Base-by-base conservation (phyloP, 345 rosid species). In the Gossypium bickii region DNA sequence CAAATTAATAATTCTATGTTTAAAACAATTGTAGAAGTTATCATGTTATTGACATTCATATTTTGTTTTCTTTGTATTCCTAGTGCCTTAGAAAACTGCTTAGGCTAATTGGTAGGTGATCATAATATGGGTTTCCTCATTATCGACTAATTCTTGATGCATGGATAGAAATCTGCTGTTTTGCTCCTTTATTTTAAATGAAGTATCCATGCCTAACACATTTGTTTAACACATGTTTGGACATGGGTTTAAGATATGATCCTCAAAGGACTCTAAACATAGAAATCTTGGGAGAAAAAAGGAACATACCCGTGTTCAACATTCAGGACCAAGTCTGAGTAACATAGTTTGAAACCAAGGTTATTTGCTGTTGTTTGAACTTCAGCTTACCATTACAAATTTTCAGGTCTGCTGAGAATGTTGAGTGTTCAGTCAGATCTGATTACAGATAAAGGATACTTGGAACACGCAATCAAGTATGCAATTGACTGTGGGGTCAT, bases 401-500 rank as follows among this genome's bases (percentile, higher is more conserved):
- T 61, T 79, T 78, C 91, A 91, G 97, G 86, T 77, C 86, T 92
- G 16, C 81, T 92, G 86, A 86, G 95, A 89, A 94, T 89, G 97
- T 82, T 94, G 80, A 80, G 95, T 4, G 83, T 87, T 76, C 92
- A 92, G 79, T 86, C 92, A 53, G 82, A 87, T 70, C 92, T 86
- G 64, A 76, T 89, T 34, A 82, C 86, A 47, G 93, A 92, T 66
- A 86, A 85, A 85, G 89, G 81, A 71, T 90, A 86, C 85, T 60
- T 94, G 82, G 90, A 83, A 57, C 87, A 78, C 45, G 69, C 92
- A 10, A 80, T 86, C 76, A 83, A 83, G 77, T 90, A 88, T 78
- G 98, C 97, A 22, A 89, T 92, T 61, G 83, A 89, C 76, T 88
- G 95, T 77, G 98, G 97, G 17, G 91, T 92, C 76, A 79, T 85